phyloP scores from a whole-genome alignment of 2,329 filamentous ascomycete species.

The Elsinoe australis region DNA sequence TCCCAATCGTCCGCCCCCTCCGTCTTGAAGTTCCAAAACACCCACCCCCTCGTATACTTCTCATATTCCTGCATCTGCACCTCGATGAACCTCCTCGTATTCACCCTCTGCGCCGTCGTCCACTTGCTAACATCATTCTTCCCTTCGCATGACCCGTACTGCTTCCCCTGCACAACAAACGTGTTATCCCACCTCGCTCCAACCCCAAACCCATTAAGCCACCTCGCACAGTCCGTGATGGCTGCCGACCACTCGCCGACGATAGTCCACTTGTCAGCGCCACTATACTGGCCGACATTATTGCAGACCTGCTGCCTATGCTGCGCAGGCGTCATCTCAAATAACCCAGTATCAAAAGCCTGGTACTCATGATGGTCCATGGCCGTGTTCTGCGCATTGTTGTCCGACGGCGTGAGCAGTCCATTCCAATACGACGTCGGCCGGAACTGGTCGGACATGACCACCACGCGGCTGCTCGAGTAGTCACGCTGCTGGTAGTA shows the following conservation, averaged over 20 bases:
- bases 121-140: constrained; percentile 46
- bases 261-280: constrained; percentile 56
- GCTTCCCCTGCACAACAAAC: constrained; percentile 39
- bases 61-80: constrained; percentile 49
- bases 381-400: constrained; percentile 45
- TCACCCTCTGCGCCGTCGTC: constrained; percentile 37
- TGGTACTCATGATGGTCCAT: constrained; percentile 65
- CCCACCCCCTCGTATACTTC: constrained; percentile 44
- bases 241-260: constrained; percentile 63
- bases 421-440: constrained; percentile 52
- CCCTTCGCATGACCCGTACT: constrained; percentile 47
- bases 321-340: constrained; percentile 44
- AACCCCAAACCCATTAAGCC: constrained; percentile 47
- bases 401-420: constrained; percentile 47
- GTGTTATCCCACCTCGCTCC: constrained; percentile 56
- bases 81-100: constrained; percentile 47
- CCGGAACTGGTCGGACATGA: constrained; percentile 53
- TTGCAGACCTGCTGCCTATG: constrained; percentile 53
- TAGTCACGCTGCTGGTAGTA: constrained; percentile 36
- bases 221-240: constrained; percentile 53
- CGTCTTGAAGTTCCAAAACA: constrained; percentile 54
- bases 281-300: constrained; percentile 42
- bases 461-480: constrained; percentile 37
- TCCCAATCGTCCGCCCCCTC: constrained; percentile 47
- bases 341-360: constrained; percentile 48